Base-by-base conservation (phyloP, 306 rosid species). In the Acacia acuminata region DNA sequence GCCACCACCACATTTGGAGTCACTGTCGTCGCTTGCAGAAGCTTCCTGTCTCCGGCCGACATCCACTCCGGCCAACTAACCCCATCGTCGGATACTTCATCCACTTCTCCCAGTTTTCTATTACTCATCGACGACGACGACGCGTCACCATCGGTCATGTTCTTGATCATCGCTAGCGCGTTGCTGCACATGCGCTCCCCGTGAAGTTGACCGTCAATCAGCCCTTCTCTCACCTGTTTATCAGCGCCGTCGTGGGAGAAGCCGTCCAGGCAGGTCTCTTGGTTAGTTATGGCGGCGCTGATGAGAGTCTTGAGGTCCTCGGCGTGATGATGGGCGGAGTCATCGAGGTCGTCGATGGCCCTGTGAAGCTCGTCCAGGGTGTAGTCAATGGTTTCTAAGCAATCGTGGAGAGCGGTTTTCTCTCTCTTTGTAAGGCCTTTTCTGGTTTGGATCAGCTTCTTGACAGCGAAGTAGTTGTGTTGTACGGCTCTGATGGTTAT, bases 251-350 rank as follows among this genome's bases (percentile, higher is more conserved):
- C 93, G 83, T 96, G 92, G 0, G 98, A 93, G 81, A 96, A 96
- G 0, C 99, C 99, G 66, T 96, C 97, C 20, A 96, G 63, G 82
- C 99, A 96, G 53, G 98, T 91, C 34, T 87, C 93, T 72, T 94
- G 98, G 83, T 95, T 93, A 12, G 99, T 96, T 2, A 96, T 94
- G 77, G 99, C 89, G 43, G 99, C 74, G 43, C 98, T 94, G 11
- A 96, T 80, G 0, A 96, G 74, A 0, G 97, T 96, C 66, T 88
- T 90, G 4, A 96, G 88, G 66, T 96, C 97, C 9, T 92, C 94
- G 0, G 97, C 96, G 45, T 93, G 93, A 0, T 53, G 56, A 56
- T 16, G 17, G 53, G 19, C 0, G 94, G 98, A 88, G 0, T 58
- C 20, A 0, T 75, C 14, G 11, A 96, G 92, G 22, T 96, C 90